Conservation (phyloP, 1,284 basidiomycete species). For the Ceratobasidium sp. region DNA sequence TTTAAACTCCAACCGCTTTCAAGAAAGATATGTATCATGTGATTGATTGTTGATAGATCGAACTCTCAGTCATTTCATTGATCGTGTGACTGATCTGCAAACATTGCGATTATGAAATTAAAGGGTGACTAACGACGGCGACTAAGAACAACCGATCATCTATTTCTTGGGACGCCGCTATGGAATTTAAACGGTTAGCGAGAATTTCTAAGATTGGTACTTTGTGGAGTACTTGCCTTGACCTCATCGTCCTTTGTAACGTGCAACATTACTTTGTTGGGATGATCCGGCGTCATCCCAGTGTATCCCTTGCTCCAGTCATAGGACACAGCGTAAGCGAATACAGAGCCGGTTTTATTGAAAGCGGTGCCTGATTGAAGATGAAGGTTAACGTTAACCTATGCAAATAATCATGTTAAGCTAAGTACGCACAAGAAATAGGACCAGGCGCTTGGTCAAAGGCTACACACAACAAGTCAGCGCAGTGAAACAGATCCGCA, state of each 20-base stretch:
- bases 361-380: constrained; percentile 68
- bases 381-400: constrained; percentile 47
- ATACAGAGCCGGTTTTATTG: constrained; percentile 75
- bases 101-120: too few species aligned
- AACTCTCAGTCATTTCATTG: neutral
- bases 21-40: neutral
- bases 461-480: constrained; percentile 56
- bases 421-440: constrained; percentile 57
- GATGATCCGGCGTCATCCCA: constrained; percentile 81
- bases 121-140: too few species aligned
- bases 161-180: constrained; percentile 41
- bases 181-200: too few species aligned
- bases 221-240: too few species aligned
- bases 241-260: constrained; percentile 91
- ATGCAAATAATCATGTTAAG: constrained; percentile 48
- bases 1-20: too few species aligned
- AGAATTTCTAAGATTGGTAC: too few species aligned
- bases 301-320: constrained; percentile 92
- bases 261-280: constrained; percentile 91
- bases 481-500: neutral
- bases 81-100: too few species aligned
- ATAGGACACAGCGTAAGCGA: constrained; percentile 67
- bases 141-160: too few species aligned
- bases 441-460: constrained; percentile 76
- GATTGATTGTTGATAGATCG: neutral